phyloP scores from a whole-genome alignment of 345 rosid species.

The Populus simonii region DNA sequence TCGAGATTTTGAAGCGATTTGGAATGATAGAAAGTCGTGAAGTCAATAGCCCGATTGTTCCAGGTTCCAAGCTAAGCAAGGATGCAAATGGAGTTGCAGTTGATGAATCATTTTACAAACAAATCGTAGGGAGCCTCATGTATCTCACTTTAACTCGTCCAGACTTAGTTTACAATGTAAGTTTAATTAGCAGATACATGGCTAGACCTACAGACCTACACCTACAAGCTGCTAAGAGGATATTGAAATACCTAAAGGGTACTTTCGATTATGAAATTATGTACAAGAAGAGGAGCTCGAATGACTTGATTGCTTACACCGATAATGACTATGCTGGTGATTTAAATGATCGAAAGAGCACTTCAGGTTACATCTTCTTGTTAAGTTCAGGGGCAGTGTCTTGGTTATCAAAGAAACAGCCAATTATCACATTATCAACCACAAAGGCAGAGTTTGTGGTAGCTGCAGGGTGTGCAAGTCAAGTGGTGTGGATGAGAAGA shows the following conservation, averaged over 20 bases:
- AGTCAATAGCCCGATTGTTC: not conserved
- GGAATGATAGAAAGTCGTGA: not conserved
- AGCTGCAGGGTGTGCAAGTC: not conserved
- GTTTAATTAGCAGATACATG: not conserved
- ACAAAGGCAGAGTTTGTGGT: not conserved
- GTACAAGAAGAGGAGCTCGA: not conserved
- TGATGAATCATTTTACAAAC: not conserved
- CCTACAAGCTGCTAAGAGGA: not conserved
- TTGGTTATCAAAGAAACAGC: too few relatives aligned
- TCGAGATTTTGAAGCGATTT: not conserved
- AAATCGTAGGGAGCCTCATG: not conserved
- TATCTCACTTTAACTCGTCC: not conserved
- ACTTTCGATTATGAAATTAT: not conserved
- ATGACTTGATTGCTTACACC: too few relatives aligned
- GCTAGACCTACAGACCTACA: not conserved
- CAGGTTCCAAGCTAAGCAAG: not conserved
- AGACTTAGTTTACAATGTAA: not conserved
- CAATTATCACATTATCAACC: too few relatives aligned
- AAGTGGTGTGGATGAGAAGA: not conserved
- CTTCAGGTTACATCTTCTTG: too few relatives aligned
- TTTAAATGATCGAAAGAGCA: too few relatives aligned
- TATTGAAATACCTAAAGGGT: not conserved
- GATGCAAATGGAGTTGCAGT: not conserved
- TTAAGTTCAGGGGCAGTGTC: too few relatives aligned
- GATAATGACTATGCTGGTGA: too few relatives aligned